Evolutionary conservation across 148 eudicot species (phyloP).

Genomic region (Oxyria digyna): DNA sequence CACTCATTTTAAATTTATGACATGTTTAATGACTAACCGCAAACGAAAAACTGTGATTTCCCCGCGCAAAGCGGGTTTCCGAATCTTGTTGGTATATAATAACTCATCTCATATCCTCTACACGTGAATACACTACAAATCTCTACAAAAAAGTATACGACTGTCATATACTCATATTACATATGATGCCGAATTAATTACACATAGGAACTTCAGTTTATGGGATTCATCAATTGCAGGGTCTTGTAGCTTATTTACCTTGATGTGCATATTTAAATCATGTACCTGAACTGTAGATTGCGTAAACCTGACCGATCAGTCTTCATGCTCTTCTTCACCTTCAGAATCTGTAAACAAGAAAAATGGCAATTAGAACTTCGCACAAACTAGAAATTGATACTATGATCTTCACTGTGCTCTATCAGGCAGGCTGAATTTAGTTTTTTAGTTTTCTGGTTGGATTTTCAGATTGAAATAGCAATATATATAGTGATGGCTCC

Average conservation of each 20-base stretch:
- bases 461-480: no score
- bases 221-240: no score
- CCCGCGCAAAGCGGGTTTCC: no score
- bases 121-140: neutral
- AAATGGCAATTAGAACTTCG: neutral
- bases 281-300: neutral
- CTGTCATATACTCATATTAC: neutral
- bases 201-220: neutral
- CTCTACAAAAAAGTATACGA: neutral
- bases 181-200: neutral
- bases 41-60: no score
- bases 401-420: neutral
- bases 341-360: slow-evolving; percentile 49
- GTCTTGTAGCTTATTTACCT: no score
- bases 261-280: neutral
- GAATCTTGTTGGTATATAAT: no score
- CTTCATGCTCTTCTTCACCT: slow-evolving; percentile 59
- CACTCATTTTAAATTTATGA: no score
- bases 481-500: no score
- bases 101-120: neutral
- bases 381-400: neutral
- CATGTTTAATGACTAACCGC: no score
- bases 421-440: neutral
- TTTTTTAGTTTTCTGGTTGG: neutral
- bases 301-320: slow-evolving; percentile 22